Evolutionary conservation across 192 early-diverging fungal genomes (phyloP).

Genomic region (Kickxella alabastrina): DNA sequence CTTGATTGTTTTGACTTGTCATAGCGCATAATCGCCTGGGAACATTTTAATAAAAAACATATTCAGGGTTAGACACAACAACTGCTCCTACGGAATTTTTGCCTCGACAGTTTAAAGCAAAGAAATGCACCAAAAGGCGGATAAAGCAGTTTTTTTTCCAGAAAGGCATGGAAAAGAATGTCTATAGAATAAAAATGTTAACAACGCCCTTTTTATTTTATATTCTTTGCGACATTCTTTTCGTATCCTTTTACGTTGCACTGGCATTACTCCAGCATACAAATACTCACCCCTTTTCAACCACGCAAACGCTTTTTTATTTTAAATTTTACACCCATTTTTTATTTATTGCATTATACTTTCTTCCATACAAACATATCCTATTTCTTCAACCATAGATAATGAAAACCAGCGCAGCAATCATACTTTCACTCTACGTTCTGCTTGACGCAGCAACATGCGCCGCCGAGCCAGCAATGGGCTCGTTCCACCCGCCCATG

Average conservation of each 20-base stretch:
- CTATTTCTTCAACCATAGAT: background rate
- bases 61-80: too few species aligned
- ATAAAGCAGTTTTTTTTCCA: background rate
- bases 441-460: background rate
- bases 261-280: constrained; percentile 3
- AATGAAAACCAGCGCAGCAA: background rate
- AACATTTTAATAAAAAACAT: too few species aligned
- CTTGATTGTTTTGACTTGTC: too few species aligned
- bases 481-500: constrained; percentile 1
- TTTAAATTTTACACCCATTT: background rate
- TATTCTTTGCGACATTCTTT: constrained; percentile 3
- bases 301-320: background rate
- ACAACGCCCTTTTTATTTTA: background rate
- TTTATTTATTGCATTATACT: constrained; percentile 2
- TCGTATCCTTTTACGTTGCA: constrained; percentile 1
- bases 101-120: too few species aligned
- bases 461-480: background rate
- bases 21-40: too few species aligned
- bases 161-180: background rate
- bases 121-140: too few species aligned
- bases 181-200: background rate
- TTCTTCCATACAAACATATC: background rate
- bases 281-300: background rate
- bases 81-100: too few species aligned
- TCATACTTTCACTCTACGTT: background rate